phyloP scores from a whole-genome alignment of 1,284 basidiomycete species.

The Cutaneotrichosporon sp. region DNA sequence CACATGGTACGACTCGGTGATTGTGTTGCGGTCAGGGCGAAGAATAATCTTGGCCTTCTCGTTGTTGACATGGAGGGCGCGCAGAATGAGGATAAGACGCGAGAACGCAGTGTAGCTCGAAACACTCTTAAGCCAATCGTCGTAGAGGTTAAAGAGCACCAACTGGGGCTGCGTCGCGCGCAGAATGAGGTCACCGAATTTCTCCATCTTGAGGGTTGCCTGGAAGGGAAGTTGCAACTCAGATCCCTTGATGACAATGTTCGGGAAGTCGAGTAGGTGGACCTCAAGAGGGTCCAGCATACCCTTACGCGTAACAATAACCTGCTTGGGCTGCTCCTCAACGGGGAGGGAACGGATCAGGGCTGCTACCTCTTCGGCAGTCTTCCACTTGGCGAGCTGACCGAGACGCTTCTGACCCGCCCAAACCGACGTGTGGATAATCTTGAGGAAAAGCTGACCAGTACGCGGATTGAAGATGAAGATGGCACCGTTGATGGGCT shows the following conservation, averaged over 20 bases:
- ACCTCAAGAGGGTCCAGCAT: slow-evolving; percentile 99
- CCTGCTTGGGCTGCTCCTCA: slow-evolving; percentile 98
- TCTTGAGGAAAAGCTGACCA: slow-evolving; percentile 96
- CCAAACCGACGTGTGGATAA: slow-evolving; percentile 99
- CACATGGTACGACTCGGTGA: slow-evolving; percentile 96
- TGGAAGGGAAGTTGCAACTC: slow-evolving; percentile 99
- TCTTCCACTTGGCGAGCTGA: slow-evolving; percentile 95
- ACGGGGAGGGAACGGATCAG: slow-evolving; percentile 94
- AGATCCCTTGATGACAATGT: slow-evolving; percentile 99
- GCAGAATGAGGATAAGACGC: slow-evolving; percentile 87
- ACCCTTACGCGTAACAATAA: slow-evolving; percentile 99
- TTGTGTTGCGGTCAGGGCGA: slow-evolving; percentile 86
- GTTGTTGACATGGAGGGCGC: slow-evolving; percentile 97
- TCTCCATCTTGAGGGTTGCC: slow-evolving; percentile 99
- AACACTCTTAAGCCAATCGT: slow-evolving; percentile 99
- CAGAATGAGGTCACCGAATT: slow-evolving; percentile 95
- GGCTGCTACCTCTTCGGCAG: slow-evolving; percentile 98
- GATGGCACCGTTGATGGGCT: slow-evolving; percentile 99
- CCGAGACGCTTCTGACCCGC: slow-evolving; percentile 99
- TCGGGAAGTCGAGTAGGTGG: slow-evolving; percentile 98
- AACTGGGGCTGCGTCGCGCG: slow-evolving; percentile 39
- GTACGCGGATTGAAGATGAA: slow-evolving; percentile 99
- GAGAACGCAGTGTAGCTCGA: slow-evolving; percentile 99
- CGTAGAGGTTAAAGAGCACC: slow-evolving; percentile 94
- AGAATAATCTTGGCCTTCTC: slow-evolving; percentile 97